These are phyloP conservation scores for Dalbergia cultrata DNA, from an alignment of 306 rosid species.

Conservation along the genomic window DNA sequence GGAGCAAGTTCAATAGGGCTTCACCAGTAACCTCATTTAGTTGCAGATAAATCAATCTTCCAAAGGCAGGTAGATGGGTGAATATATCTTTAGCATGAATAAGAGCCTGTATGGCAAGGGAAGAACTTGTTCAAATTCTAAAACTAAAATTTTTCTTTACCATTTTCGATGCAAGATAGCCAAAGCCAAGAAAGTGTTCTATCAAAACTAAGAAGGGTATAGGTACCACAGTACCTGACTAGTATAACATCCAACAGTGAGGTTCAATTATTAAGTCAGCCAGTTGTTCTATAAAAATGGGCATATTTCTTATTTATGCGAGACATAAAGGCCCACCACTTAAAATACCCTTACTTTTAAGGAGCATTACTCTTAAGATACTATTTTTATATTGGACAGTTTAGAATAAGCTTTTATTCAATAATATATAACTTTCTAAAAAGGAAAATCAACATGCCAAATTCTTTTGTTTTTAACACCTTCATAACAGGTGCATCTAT, in stretches of 20 bases:
- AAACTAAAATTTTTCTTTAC: too few relatives aligned
- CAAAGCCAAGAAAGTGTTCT: too few relatives aligned
- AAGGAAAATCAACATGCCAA: background rate
- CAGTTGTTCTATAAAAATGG: background rate
- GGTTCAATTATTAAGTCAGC: background rate
- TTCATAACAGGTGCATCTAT: background rate
- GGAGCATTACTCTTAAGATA: background rate
- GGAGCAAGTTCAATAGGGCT: slow-evolving; percentile 28
- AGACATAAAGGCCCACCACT: background rate
- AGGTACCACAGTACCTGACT: background rate
- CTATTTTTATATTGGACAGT: background rate
- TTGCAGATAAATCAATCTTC: slow-evolving; percentile 48
- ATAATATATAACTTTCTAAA: background rate
- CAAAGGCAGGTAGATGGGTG: slow-evolving; percentile 43
- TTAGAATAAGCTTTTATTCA: background rate
- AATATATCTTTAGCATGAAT: slow-evolving; percentile 30
- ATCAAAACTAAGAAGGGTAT: too few relatives aligned
- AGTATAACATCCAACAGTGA: background rate
- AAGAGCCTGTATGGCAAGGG: slow-evolving; percentile 39
- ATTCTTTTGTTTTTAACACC: background rate
- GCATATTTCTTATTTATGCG: background rate
- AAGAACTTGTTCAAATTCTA: background rate
- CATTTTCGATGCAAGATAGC: background rate
- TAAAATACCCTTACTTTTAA: background rate
- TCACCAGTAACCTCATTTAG: slow-evolving; percentile 46